These are phyloP conservation scores for Paspalum notatum DNA, from an alignment of 176 grass and related monocot species.

Conservation along the genomic window DNA sequence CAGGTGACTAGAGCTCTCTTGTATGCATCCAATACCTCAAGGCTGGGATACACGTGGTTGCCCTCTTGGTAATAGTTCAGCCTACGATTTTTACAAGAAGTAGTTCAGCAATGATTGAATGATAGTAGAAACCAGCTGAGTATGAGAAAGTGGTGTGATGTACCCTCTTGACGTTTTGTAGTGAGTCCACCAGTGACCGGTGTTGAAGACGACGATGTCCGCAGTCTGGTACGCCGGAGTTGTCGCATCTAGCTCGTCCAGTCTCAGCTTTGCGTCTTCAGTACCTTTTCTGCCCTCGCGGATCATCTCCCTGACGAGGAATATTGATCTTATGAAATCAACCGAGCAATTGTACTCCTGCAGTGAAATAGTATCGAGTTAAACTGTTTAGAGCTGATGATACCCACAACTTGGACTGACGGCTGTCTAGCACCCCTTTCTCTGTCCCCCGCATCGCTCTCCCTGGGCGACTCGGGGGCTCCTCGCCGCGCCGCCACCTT, in stretches of 20 bases:
- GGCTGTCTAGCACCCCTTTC: no score
- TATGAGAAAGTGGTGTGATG: neutral
- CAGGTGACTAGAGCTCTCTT: slow-evolving; percentile 77
- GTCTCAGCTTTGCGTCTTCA: slow-evolving; percentile 58
- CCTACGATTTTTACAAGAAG: slow-evolving; percentile 40
- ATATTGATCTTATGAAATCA: slow-evolving; percentile 83
- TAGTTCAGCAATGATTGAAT: neutral
- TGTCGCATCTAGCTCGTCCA: slow-evolving; percentile 73
- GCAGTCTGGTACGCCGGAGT: slow-evolving; percentile 69
- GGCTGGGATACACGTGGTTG: slow-evolving; percentile 59
- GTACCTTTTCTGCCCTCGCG: slow-evolving; percentile 27
- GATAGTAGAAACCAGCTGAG: neutral
- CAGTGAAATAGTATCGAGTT: slow-evolving; percentile 19
- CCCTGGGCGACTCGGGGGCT: no score
- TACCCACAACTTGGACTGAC: no score
- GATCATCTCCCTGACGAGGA: slow-evolving; percentile 72
- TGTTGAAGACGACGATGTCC: slow-evolving; percentile 88
- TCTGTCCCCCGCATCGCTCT: no score
- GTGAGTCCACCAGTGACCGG: slow-evolving; percentile 96
- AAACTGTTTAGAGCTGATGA: neutral
- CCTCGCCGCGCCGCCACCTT: no score
- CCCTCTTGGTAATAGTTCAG: slow-evolving; percentile 93
- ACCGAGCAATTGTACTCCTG: slow-evolving; percentile 88
- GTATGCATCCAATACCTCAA: slow-evolving; percentile 80
- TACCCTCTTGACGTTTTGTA: slow-evolving; percentile 84